phyloP scores from a whole-genome alignment of 768 basidiomycete genomes.

The Agrocybe praecox region DNA sequence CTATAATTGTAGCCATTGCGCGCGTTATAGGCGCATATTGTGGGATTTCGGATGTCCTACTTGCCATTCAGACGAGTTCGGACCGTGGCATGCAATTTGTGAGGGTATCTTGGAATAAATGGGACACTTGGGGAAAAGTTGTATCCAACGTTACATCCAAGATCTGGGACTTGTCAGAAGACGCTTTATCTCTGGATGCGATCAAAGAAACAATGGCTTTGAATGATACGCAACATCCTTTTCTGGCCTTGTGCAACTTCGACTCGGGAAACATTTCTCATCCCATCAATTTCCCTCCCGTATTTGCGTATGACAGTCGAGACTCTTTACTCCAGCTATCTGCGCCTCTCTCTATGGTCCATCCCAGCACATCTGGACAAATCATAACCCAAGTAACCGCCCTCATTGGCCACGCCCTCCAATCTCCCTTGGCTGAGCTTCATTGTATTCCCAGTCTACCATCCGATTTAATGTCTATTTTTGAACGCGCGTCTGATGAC shows the following conservation, averaged over 20 bases:
- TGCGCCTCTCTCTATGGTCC: slow-evolving; percentile 17
- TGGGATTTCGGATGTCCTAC: slow-evolving; percentile 27
- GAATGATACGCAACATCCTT: slow-evolving; percentile 25
- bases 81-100: slow-evolving; percentile 14
- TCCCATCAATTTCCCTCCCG: slow-evolving; percentile 17
- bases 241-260: slow-evolving; percentile 24
- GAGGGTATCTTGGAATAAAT: slow-evolving; percentile 26
- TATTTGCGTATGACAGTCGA: slow-evolving; percentile 16
- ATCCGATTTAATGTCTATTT: slow-evolving; percentile 25
- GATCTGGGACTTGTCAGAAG: not conserved
- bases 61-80: slow-evolving; percentile 20
- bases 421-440: slow-evolving; percentile 12
- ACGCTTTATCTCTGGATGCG: slow-evolving; percentile 6
- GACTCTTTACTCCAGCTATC: slow-evolving; percentile 14
- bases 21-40: slow-evolving; percentile 32
- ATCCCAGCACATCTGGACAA: slow-evolving; percentile 27
- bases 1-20: slow-evolving; percentile 23
- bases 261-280: slow-evolving; percentile 4
- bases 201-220: slow-evolving; percentile 25
- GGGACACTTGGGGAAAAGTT: slow-evolving; percentile 23
- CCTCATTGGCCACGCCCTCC: slow-evolving; percentile 17
- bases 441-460: slow-evolving; percentile 14
- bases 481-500: slow-evolving; percentile 23
- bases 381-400: slow-evolving; percentile 26
- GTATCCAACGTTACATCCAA: slow-evolving; percentile 8